Base-by-base conservation (phyloP, 1,139 yeast species). In the Debaryomyces psychrophilus region DNA sequence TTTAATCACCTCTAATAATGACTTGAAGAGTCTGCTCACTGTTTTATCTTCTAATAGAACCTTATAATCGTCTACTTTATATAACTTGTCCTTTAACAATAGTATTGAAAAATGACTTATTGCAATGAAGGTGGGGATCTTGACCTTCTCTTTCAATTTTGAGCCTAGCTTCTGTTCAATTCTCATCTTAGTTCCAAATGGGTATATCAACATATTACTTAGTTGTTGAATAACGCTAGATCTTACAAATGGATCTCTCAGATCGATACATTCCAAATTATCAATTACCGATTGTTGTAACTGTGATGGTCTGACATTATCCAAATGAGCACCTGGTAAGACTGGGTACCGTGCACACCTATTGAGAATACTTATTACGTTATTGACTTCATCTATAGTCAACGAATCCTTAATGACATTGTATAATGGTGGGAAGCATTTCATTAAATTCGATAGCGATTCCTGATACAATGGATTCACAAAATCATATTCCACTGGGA, bases 291-390 rank as follows among this genome's bases (percentile, higher is more conserved):
- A 64, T 1, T 58, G 52, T 57, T 87, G 93, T 29, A 86, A 64
- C 14, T 69, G 66, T 0, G 90, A 79, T 2, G 85, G 84, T 44
- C 66, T 71, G 5, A 50, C 50, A 29, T 69, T 67, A 57, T 85
- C 90, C 7, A 61, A 56, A 28, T 50, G 56, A 45, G 67, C 69
- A 14, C 71, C 76, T 5, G 86, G 83, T 22, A 86, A 66, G 9
- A 85, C 73, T 0, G 95, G 93, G 59, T 84, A 87, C 46, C 87
- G 69, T 1, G 85, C 80, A 48, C 88, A 81, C 25, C 82, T 73
- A 54, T 80, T 82, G 52, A 86, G 74, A 8, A 77, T 66, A 17
- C 65, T 61, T 37, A 85, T 61, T 15, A 82, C 67, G 9, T 61
- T 64, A 47, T 71, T 76, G 31, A 78, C 64, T 55, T 75, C 75